Conservation (phyloP, 2,329 filamentous ascomycete species). For the Neoascochyta sp. region DNA sequence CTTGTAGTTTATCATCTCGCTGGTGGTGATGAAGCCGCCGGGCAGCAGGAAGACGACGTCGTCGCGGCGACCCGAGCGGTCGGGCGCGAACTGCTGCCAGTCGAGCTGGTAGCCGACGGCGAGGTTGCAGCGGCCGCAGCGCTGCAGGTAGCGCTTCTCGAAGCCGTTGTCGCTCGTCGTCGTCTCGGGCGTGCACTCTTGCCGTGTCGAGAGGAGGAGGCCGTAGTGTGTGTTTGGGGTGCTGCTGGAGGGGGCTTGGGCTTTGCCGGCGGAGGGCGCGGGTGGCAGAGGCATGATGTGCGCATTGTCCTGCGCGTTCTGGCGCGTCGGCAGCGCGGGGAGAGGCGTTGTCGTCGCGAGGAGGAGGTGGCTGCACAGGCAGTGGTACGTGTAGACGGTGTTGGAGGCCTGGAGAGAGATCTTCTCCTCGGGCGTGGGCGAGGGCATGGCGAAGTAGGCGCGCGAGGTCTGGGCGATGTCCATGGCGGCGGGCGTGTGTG, state of each 20-base stretch:
- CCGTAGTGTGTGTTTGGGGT: slow-evolving; percentile 43
- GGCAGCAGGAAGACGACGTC: slow-evolving; percentile 60
- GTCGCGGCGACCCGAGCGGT: slow-evolving; percentile 36
- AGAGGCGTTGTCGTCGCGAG: slow-evolving; percentile 57
- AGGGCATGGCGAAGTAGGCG: slow-evolving; percentile 33
- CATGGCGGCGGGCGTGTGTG: slow-evolving; percentile 16
- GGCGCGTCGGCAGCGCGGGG: slow-evolving; percentile 51
- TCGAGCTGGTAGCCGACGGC: slow-evolving; percentile 62
- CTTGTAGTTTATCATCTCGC: slow-evolving; percentile 50
- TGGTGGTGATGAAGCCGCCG: slow-evolving; percentile 56
- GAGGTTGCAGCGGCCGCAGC: slow-evolving; percentile 59
- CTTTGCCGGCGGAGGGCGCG: slow-evolving; percentile 13
- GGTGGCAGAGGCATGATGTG: slow-evolving; percentile 56
- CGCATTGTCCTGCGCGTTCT: slow-evolving; percentile 50
- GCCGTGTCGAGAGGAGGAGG: slow-evolving; percentile 48
- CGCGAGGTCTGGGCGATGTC: slow-evolving; percentile 31
- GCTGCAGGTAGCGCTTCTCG: slow-evolving; percentile 59
- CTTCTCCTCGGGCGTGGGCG: slow-evolving; percentile 27
- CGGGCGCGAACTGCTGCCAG: slow-evolving; percentile 45
- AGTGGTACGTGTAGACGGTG: slow-evolving; percentile 56
- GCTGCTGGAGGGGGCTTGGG: slow-evolving; percentile 11
- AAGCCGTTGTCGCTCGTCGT: slow-evolving; percentile 60
- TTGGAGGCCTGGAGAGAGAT: slow-evolving; percentile 34
- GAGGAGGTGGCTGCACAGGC: slow-evolving; percentile 63
- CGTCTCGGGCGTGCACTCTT: slow-evolving; percentile 50